A percentile compares a stretch with the other conserved stretches of the same genome.
These are phyloP conservation scores for Psophocarpus tetragonolobus DNA, from an alignment of 306 rosid genomes.

Conservation along the genomic window DNA sequence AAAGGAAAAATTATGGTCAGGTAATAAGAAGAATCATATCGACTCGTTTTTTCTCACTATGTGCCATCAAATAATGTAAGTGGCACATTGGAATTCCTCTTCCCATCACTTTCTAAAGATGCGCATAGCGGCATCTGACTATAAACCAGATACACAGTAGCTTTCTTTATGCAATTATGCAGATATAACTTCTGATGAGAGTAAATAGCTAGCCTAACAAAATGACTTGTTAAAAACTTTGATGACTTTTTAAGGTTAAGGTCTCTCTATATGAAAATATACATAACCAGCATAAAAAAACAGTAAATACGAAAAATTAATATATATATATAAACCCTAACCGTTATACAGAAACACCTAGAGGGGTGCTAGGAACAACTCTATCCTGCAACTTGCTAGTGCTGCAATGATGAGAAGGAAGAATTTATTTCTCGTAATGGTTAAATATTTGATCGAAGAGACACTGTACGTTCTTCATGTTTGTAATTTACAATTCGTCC, in stretches of 20 bases:
- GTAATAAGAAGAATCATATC: too few species aligned
- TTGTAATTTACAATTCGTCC: neutral
- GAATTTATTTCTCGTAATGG: neutral
- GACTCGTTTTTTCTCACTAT: too few species aligned
- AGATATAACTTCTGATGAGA: neutral
- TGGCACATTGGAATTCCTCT: too few species aligned
- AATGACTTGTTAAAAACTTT: neutral
- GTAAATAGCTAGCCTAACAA: neutral
- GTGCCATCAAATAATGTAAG: too few species aligned
- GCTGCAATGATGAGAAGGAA: neutral
- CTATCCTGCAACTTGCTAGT: neutral
- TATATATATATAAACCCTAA: neutral
- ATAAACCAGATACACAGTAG: neutral
- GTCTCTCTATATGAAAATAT: neutral
- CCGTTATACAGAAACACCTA: neutral
- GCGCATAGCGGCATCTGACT: neutral
- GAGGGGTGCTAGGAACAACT: neutral
- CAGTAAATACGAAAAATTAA: neutral
- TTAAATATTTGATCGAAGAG: neutral
- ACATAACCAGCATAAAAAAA: neutral
- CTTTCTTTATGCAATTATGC: neutral
- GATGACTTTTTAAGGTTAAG: neutral
- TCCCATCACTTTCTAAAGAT: too few species aligned
- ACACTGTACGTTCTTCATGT: neutral
- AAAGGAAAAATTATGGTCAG: too few species aligned